These are phyloP conservation scores for Kurtzmaniella fragi DNA, from an alignment of 805 yeast species.

Conservation along the genomic window DNA sequence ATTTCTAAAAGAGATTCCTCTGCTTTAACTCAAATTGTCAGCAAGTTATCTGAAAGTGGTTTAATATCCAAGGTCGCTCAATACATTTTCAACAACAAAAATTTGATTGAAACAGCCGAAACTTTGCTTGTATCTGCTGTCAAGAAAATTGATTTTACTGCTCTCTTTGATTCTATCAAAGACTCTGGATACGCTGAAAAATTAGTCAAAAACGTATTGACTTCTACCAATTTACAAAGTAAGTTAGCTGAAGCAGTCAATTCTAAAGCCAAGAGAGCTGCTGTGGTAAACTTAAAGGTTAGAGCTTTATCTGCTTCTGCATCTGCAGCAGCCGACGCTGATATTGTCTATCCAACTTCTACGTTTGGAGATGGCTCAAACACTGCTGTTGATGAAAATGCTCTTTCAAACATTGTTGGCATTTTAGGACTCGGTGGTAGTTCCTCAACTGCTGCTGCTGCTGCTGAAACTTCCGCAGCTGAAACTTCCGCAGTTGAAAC, in stretches of 20 bases:
- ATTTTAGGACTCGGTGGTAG: no score
- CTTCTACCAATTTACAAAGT: slow-evolving; percentile 7
- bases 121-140: slow-evolving; percentile 16
- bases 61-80: slow-evolving; percentile 16
- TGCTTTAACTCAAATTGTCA: slow-evolving; percentile 10
- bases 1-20: slow-evolving; percentile 10
- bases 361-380: slow-evolving; percentile 2
- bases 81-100: slow-evolving; percentile 18
- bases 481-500: slow-evolving; percentile 3
- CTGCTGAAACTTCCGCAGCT: slow-evolving; percentile 5
- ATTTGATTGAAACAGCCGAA: slow-evolving; percentile 14
- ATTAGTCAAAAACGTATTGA: slow-evolving; percentile 9
- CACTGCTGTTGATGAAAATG: slow-evolving; percentile 1
- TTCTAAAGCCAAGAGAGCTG: slow-evolving; percentile 10
- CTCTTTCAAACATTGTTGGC: slow-evolving; percentile 3
- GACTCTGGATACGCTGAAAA: slow-evolving; percentile 19
- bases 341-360: slow-evolving; percentile 2
- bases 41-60: slow-evolving; percentile 17
- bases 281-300: slow-evolving; percentile 1
- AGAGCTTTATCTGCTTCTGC: slow-evolving; percentile 2
- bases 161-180: slow-evolving; percentile 18
- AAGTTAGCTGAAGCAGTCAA: slow-evolving; percentile 11
- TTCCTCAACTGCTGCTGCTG: neutral
- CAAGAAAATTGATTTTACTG: slow-evolving; percentile 15
- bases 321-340: slow-evolving; percentile 3